Base-by-base conservation (phyloP, 2,329 filamentous ascomycete species). In the Calonectria henricotiae region DNA sequence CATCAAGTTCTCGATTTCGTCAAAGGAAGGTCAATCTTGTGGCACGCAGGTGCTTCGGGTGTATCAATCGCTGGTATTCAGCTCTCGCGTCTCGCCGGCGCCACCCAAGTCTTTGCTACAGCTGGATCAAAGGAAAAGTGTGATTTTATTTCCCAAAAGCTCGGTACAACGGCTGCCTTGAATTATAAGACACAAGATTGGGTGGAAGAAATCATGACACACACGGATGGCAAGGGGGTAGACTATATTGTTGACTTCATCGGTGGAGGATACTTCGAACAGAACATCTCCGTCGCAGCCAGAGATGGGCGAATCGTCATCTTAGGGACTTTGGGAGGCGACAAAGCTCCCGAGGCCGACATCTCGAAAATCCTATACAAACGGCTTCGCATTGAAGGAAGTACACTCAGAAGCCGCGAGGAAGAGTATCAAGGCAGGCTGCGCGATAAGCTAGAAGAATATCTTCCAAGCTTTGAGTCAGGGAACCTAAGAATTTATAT, bases 1-100 rank as follows among this genome's bases (percentile, higher is more conserved):
- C 93, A 94, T 80, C 84, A 94, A 8, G 89, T 98, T n/a, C 93
- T 94, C 65, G 90, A 89, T 15, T 95, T 95, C 81, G 79, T 85
- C 30, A 80, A 85, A 5, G 93, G 92, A 5, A 91, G 94, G 82
- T 88, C 88, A 17, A 89, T 95, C 67, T 90, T 98, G 39, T 98
- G 94, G 93, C 95, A 98, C 81, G 95, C 95, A 0, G 95, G 94
- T 60, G 95, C 95, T 1, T 94, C 91, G 20, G 91, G 91, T 41
- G 95, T 98, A 60, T 92, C 90, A 51, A 95, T 97, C 73, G 90
- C 94, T 0, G 95, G 95, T 0, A 94, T 96, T 77, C 95, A 98
- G 83, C 89, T 98, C 20, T 87, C 90, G 4, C 86, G 85, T 71
- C 88, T 87, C 20, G 90, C 91, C 20, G 90, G 90, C 1, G 94